Conservation (phyloP, 768 basidiomycete genomes). For the Pleurotus djamor region DNA sequence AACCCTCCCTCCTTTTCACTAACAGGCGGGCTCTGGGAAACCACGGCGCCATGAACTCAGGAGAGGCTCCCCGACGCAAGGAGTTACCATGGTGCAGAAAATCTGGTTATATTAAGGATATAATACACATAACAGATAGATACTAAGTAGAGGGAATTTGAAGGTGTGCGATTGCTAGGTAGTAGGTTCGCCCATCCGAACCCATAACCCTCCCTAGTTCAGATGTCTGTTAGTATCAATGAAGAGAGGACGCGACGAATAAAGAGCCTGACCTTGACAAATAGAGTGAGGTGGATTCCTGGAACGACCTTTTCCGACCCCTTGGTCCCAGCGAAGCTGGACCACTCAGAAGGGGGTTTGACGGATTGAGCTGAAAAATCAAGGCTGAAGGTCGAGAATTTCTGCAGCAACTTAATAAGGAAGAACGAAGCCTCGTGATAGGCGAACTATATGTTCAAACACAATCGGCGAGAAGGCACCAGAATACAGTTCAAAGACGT, state of each 20-base stretch:
- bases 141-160: not conserved
- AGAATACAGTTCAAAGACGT: not conserved
- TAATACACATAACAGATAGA: not conserved
- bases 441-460: conserved; percentile 44
- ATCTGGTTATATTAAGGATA: too few relatives aligned
- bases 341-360: conserved; percentile 45
- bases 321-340: conserved; percentile 30
- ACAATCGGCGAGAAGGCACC: not conserved
- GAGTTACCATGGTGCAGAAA: too few relatives aligned
- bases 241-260: not conserved
- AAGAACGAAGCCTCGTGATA: conserved; percentile 67
- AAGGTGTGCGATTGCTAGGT: not conserved
- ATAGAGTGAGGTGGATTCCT: conserved; percentile 54
- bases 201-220: not conserved
- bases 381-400: conserved; percentile 43
- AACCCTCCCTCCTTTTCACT: too few relatives aligned
- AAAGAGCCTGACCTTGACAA: conserved; percentile 32
- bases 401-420: conserved; percentile 57
- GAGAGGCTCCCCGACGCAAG: too few relatives aligned
- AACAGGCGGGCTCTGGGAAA: too few relatives aligned
- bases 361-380: conserved; percentile 43
- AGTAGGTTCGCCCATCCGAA: conserved; percentile 12
- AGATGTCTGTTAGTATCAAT: not conserved
- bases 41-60: too few relatives aligned
- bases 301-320: conserved; percentile 44